phyloP scores from a whole-genome alignment of 129 eudicot species.

The Arctium minus region DNA sequence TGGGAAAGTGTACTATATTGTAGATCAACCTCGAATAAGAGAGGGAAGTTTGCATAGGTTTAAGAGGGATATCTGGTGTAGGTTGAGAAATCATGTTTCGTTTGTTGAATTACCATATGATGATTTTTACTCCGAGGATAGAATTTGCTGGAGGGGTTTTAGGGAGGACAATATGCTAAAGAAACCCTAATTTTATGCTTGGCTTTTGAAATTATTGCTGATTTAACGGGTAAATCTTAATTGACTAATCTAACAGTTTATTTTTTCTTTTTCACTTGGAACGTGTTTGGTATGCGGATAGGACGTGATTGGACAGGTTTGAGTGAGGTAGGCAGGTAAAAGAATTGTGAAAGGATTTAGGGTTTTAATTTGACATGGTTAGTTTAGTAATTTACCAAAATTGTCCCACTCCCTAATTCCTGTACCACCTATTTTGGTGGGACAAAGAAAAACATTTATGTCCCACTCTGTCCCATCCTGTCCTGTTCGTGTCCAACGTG shows the following conservation, averaged over 20 bases:
- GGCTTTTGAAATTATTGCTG: background rate
- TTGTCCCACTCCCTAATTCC: background rate
- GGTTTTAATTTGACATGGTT: background rate
- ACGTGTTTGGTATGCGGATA: no score
- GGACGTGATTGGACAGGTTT: background rate
- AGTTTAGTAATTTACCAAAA: background rate
- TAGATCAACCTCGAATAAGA: background rate
- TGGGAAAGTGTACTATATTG: background rate
- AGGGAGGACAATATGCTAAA: background rate
- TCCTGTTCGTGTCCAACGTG: no score
- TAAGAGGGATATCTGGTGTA: background rate
- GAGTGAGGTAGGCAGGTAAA: background rate
- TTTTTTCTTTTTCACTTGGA: no score
- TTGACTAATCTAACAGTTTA: background rate
- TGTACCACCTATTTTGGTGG: background rate
- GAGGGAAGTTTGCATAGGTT: background rate
- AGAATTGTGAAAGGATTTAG: background rate
- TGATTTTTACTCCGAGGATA: background rate
- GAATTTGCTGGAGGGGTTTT: background rate
- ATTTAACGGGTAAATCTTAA: background rate
- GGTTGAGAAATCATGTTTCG: background rate
- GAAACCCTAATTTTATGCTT: background rate
- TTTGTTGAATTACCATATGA: background rate
- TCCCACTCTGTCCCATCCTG: background rate
- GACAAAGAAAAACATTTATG: background rate